Evolutionary conservation across 2,329 filamentous ascomycete species (phyloP).

Genomic region (Colletotrichum destructivum): DNA sequence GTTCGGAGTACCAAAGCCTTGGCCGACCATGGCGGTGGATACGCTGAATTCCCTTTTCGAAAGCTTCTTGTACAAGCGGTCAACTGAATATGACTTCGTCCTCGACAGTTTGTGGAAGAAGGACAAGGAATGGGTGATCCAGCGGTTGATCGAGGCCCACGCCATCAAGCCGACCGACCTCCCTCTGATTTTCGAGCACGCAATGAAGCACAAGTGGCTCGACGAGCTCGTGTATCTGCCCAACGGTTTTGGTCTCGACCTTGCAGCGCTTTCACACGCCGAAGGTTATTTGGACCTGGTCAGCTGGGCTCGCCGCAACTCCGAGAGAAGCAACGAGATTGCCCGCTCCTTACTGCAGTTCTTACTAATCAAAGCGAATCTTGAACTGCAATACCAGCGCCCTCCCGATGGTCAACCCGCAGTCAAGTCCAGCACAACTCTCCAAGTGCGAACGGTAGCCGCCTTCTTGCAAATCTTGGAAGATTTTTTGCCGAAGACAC

Average conservation of each 20-base stretch:
- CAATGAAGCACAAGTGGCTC: constrained; percentile 86
- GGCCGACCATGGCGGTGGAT: constrained; percentile 81
- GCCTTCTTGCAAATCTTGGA: constrained; percentile 85
- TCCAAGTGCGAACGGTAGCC: constrained; percentile 89
- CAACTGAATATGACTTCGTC: constrained; percentile 87
- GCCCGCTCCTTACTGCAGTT: constrained; percentile 83
- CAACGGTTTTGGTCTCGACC: constrained; percentile 89
- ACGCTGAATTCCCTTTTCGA: constrained; percentile 85
- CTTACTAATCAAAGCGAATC: constrained; percentile 84
- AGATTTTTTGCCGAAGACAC: constrained; percentile 73
- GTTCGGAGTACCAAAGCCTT: constrained; percentile 83
- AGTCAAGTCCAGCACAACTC: constrained; percentile 76
- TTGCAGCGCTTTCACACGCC: constrained; percentile 88
- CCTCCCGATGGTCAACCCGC: constrained; percentile 72
- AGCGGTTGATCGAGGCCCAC: constrained; percentile 84
- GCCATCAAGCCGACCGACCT: constrained; percentile 76
- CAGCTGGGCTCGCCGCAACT: constrained; percentile 82
- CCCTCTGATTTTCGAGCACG: constrained; percentile 70
- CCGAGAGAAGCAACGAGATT: constrained; percentile 77
- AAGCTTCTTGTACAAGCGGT: constrained; percentile 84
- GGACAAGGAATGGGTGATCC: constrained; percentile 88
- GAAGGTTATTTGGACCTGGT: constrained; percentile 85
- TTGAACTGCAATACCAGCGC: constrained; percentile 83
- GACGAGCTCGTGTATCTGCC: constrained; percentile 83
- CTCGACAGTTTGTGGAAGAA: constrained; percentile 93